These are phyloP conservation scores for Phytopythium litorale DNA, from an alignment of 352 stramenopile species.

Conservation along the genomic window DNA sequence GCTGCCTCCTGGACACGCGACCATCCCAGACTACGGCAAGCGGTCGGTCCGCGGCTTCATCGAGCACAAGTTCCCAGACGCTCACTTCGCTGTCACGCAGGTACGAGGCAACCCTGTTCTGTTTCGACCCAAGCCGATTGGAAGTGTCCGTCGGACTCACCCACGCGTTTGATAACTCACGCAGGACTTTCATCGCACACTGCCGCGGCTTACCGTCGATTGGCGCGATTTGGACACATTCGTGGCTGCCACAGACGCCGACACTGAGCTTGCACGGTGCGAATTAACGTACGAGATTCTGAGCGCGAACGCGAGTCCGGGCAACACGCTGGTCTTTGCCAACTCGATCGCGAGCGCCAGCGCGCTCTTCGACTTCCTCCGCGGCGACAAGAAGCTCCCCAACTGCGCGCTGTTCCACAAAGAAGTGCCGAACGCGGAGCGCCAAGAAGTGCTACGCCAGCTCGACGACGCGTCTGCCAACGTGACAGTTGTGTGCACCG, in stretches of 20 bases:
- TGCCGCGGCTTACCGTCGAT: slow-evolving; percentile 41
- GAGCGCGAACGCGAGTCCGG: slow-evolving; percentile 10
- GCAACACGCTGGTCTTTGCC: slow-evolving; percentile 65
- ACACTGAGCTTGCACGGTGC: slow-evolving; percentile 29
- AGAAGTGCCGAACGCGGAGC: slow-evolving; percentile 46
- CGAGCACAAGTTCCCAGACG: slow-evolving; percentile 69
- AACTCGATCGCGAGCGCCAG: slow-evolving; percentile 75
- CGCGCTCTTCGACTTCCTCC: slow-evolving; percentile 46
- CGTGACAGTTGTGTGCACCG: slow-evolving; percentile 63
- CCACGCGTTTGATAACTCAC: slow-evolving; percentile 5
- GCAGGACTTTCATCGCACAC: slow-evolving; percentile 69
- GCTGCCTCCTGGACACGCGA: slow-evolving; percentile 29
- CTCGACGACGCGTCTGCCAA: slow-evolving; percentile 28
- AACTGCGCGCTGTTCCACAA: slow-evolving; percentile 56
- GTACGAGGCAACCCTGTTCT: slow-evolving; percentile 17
- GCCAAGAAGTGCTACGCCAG: slow-evolving; percentile 37
- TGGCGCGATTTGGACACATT: slow-evolving; percentile 40
- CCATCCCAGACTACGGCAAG: slow-evolving; percentile 79
- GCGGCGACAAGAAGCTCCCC: slow-evolving; percentile 24
- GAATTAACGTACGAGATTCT: slow-evolving; percentile 54
- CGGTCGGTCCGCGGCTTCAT: slow-evolving; percentile 65
- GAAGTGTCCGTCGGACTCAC: neutral
- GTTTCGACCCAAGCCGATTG: neutral
- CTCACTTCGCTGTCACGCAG: slow-evolving; percentile 58
- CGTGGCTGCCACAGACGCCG: slow-evolving; percentile 12